Percentiles rank a stretch among this genome's conserved stretches.
phyloP scores from a whole-genome alignment of 768 basidiomycete genomes.

The Gloeophyllum trabeum region DNA sequence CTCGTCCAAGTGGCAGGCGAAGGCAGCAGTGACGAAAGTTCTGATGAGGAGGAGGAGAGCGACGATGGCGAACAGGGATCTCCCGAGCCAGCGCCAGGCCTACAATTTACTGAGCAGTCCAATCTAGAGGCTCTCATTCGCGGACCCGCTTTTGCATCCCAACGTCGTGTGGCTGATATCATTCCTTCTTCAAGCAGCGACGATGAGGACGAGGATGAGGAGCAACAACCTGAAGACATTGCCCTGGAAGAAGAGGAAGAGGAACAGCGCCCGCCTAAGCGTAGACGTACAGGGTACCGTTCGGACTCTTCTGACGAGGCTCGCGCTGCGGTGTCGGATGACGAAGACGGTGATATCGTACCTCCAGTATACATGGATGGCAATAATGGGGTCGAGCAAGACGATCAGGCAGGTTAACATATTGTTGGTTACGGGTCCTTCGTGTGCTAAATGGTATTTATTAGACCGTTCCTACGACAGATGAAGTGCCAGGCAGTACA shows the following conservation, averaged over 20 bases:
- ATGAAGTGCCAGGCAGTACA: too few relatives aligned
- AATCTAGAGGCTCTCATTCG: conserved; percentile 28
- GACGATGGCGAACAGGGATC: conserved; percentile 10
- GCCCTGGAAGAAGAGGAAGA: conserved; percentile 29
- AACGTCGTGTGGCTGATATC: conserved; percentile 17
- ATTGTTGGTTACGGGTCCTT: conserved; percentile 6
- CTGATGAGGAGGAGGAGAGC: conserved; percentile 13
- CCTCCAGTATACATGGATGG: conserved; percentile 16
- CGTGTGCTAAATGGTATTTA: too few relatives aligned
- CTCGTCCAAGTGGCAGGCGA: conserved; percentile 23
- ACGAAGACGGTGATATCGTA: conserved; percentile 20
- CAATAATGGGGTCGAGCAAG: conserved; percentile 23
- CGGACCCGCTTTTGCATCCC: conserved; percentile 20
- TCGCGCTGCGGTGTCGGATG: conserved; percentile 16
- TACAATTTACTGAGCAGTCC: too few relatives aligned
- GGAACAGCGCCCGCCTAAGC: conserved; percentile 17
- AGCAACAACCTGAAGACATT: conserved; percentile 29
- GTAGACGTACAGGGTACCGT: conserved; percentile 1
- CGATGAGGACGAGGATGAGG: conserved; percentile 24
- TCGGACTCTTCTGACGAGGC: not conserved
- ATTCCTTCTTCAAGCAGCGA: conserved; percentile 18
- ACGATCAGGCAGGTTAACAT: conserved; percentile 18
- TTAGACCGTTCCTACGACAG: too few relatives aligned
- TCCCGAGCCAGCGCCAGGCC: not conserved
- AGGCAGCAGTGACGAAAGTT: conserved; percentile 27